Evolutionary conservation across 345 rosid genomes (phyloP).

Genomic region (Dovyalis caffra): DNA sequence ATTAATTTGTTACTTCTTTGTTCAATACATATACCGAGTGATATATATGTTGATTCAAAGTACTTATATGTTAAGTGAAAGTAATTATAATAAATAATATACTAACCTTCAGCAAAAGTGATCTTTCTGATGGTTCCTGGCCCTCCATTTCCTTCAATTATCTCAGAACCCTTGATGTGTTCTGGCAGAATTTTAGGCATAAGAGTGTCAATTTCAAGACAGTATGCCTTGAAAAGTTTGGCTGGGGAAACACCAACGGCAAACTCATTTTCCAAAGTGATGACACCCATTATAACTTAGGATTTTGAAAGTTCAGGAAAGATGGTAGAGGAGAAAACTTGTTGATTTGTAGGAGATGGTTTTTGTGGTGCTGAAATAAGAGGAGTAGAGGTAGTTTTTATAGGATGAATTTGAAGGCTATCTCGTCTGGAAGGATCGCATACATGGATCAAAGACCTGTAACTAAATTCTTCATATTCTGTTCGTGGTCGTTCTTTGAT

Average conservation of each 20-base stretch:
- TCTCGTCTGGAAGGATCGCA: neutral
- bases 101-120: neutral
- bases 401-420: neutral
- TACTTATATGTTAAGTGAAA: too few species aligned
- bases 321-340: neutral
- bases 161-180: neutral
- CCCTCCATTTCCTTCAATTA: constrained; percentile 1
- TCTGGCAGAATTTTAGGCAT: neutral
- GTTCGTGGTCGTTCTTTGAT: neutral
- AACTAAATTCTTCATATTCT: neutral
- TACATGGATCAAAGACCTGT: too few species aligned
- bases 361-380: neutral
- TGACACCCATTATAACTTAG: neutral
- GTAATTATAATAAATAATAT: too few species aligned
- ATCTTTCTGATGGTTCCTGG: neutral
- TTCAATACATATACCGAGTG: neutral
- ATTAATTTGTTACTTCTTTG: neutral
- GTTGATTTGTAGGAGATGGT: neutral
- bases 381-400: neutral
- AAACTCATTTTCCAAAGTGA: neutral
- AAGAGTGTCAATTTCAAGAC: neutral
- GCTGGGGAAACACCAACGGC: neutral
- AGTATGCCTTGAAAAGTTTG: neutral
- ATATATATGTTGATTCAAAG: too few species aligned
- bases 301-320: neutral